Conservation (phyloP, 108 stramenopile species). For the Nitzschia sp. region DNA sequence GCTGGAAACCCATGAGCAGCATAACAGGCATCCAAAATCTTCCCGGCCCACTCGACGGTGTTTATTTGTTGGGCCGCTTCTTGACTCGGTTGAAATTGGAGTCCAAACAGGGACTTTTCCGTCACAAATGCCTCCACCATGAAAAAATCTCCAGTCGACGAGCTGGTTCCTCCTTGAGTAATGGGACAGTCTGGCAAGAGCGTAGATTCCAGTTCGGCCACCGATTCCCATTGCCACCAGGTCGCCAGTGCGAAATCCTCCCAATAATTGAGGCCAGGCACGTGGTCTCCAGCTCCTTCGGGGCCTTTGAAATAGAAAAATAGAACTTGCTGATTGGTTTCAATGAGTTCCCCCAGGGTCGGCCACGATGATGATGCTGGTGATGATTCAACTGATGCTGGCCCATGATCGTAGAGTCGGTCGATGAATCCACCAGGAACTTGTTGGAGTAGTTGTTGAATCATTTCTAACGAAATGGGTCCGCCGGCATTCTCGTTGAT, state of each 20-base stretch:
- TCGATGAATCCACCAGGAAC: constrained; percentile 20
- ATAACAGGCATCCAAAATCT: constrained; percentile 38
- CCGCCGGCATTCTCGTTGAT: constrained; percentile 42
- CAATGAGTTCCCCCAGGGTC: constrained; percentile 48
- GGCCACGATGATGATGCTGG: constrained; percentile 51
- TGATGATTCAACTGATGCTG: no score
- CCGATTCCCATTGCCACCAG: constrained; percentile 35
- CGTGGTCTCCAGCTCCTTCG: constrained; percentile 32
- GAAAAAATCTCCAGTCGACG: constrained; percentile 31
- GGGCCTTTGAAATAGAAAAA: constrained; percentile 62
- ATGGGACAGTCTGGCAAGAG: constrained; percentile 42
- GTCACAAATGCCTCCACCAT: constrained; percentile 53
- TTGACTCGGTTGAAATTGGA: constrained; percentile 30
- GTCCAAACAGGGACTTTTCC: constrained; percentile 13
- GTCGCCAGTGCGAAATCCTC: constrained; percentile 53
- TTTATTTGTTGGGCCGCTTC: constrained; percentile 41
- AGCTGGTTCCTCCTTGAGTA: constrained; percentile 33
- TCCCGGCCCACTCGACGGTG: constrained; percentile 26
- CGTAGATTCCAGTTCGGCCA: constrained; percentile 42
- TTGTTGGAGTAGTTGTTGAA: constrained; percentile 14
- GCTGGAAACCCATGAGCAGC: background rate
- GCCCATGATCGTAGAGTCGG: constrained; percentile 12
- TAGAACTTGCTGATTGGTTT: constrained; percentile 45
- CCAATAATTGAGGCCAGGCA: constrained; percentile 43
- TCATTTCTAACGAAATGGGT: constrained; percentile 9